phyloP scores from a whole-genome alignment of 495 filamentous ascomycete species.

The Penicillium maclennaniae region DNA sequence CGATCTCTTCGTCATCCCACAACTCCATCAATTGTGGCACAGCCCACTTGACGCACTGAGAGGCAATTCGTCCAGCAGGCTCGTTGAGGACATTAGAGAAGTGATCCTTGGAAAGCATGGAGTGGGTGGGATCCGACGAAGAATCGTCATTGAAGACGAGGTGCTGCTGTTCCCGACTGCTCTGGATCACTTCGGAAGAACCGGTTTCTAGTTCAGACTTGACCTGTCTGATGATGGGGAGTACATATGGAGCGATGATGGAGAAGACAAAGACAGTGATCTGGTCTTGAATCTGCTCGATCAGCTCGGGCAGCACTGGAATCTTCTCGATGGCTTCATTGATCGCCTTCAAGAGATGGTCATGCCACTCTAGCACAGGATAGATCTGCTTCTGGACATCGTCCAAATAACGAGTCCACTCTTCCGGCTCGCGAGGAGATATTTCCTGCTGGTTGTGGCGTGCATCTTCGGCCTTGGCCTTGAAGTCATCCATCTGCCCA shows the following conservation, averaged over 20 bases:
- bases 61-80: constrained; percentile 77
- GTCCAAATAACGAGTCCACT: constrained; percentile 63
- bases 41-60: constrained; percentile 70
- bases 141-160: constrained; percentile 79
- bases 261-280: constrained; percentile 83
- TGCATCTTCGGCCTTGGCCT: constrained; percentile 59
- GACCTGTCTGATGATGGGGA: constrained; percentile 80
- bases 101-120: constrained; percentile 95
- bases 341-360: constrained; percentile 76
- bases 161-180: constrained; percentile 72
- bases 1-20: constrained; percentile 73
- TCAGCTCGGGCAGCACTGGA: constrained; percentile 70
- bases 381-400: constrained; percentile 71
- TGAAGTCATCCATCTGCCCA: constrained; percentile 60
- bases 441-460: constrained; percentile 50
- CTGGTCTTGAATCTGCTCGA: constrained; percentile 75
- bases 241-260: constrained; percentile 76
- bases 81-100: constrained; percentile 87
- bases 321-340: constrained; percentile 73
- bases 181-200: constrained; percentile 79
- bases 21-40: constrained; percentile 81
- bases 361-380: constrained; percentile 83
- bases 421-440: constrained; percentile 70
- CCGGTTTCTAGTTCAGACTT: constrained; percentile 80
- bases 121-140: constrained; percentile 79